Evolutionary conservation across 768 basidiomycete species (phyloP), one percentile per base, ranked within the genome.

Genomic region (Tubosaeta sp.): DNA sequence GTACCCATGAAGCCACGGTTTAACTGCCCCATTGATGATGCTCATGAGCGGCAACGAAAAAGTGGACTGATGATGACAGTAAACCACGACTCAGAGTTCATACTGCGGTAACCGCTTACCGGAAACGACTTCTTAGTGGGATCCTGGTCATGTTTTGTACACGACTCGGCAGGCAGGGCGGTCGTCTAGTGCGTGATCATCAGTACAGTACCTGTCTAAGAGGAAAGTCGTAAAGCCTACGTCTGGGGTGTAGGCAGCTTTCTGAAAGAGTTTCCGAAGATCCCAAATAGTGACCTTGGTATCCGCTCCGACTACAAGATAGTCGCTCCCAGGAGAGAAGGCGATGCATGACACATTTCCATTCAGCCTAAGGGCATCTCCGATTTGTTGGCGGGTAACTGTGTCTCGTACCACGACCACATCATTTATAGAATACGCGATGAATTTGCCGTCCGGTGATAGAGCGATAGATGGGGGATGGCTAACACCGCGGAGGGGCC

Each of bases 1-100:
- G 41, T 48, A 56, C 22, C 51, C 27, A 29, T 60, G 54, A n/a
- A 60, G 58, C 59, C 59, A 60, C 6, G 51, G 41, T 37, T 60
- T 60, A 39, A 60, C 54, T 27, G 58, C 59, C 10, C 2, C 46
- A 10, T 60, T 60, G 32, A 7, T 56, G 17, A 60, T 60, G n/a
- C 41, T 56, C 58, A 60, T 50, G 12, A 60, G 51, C 1, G 59
- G 59, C n/a, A 60, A 19, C 11, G 37, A 41, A 26, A 29, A 59
- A 4, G 58, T 52, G 5, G 51, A 5, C 58, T 52, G 25, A n/a
- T 9, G 17, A 43, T n/a, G 29, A 19, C 6, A n/a, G 27, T 34
- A 16, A 43, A 13, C 5, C 6, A 2, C 11, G 13, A 34, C 10
- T 12, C 33, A 34, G 13, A 34, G 22, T 22, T 11, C 1, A 34